These are phyloP conservation scores for Pseudozyma sp. DNA, from an alignment of 1,284 basidiomycete species.

Conservation along the genomic window DNA sequence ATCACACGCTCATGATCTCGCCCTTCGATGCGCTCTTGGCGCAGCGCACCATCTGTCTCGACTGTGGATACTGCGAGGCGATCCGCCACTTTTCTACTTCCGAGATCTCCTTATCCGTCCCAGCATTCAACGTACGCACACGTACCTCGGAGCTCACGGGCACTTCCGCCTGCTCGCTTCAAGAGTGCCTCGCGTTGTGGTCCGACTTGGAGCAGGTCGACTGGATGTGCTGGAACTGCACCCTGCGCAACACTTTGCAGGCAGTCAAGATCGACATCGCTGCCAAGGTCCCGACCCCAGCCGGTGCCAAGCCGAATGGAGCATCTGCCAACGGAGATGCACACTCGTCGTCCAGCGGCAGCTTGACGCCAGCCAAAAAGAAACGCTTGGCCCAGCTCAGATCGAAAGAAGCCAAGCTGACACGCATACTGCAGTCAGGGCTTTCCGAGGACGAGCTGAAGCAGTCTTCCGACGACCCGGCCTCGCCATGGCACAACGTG, in stretches of 20 bases:
- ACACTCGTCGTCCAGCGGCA: conserved; percentile 15
- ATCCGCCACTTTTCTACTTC: conserved; percentile 59
- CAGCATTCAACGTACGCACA: conserved; percentile 29
- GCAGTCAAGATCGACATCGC: conserved; percentile 23
- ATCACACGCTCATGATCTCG: conserved; percentile 28
- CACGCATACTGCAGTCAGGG: conserved; percentile 37
- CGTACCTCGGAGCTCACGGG: conserved; percentile 40
- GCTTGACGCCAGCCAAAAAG: conserved; percentile 36
- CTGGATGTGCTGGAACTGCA: conserved; percentile 67
- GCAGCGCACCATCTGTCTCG: conserved; percentile 62
- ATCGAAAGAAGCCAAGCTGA: conserved; percentile 33
- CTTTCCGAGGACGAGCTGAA: conserved; percentile 59
- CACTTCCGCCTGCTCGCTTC: conserved; percentile 52
- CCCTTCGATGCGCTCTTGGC: conserved; percentile 52
- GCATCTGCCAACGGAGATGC: conserved; percentile 17
- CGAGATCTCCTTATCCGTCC: conserved; percentile 61
- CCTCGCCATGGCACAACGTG: conserved; percentile 29
- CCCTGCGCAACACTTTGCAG: conserved; percentile 43
- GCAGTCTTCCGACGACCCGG: conserved; percentile 22
- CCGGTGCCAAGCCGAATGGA: conserved; percentile 22
- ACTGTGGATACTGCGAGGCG: conserved; percentile 66
- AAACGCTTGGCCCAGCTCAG: conserved; percentile 34
- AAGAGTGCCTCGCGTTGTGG: conserved; percentile 60
- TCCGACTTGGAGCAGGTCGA: conserved; percentile 63
- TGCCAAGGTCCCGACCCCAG: conserved; percentile 4